Base-by-base conservation (phyloP, 1,284 basidiomycete genomes). In the Pholiota adiposa region DNA sequence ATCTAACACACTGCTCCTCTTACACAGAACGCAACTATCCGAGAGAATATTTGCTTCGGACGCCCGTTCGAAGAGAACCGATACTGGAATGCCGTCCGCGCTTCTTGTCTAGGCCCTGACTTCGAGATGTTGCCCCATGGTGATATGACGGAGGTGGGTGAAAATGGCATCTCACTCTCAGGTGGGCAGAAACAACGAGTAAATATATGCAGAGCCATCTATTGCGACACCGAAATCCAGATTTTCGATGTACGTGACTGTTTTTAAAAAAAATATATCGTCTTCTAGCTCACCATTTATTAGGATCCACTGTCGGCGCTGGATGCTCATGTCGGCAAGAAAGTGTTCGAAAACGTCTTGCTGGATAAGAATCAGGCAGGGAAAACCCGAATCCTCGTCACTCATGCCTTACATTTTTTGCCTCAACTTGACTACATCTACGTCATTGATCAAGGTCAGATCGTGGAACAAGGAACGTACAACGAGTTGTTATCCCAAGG, bases 61-160 rank as follows among this genome's bases (percentile, higher is more conserved):
- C 80, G 87, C 36, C 86, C 88, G 1, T 95, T 89, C 69, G 90
- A 96, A 48, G 86, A 91, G 65, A 84, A 85, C 49, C 81, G 84
- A 33, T 96, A 94, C 71, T 90, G 89, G 88, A 83, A 84, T 40
- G 92, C 89, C 1, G 78, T 96, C 18, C 79, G 80, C 11, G 87
- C 91, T 68, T 83, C 92, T 0, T 94, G 89, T 68, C 78, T 96
- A 27, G 87, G 89, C 64, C 83, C 87, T 2, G 93, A 96, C 75
- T 76, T 96, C 23, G 89, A 90, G 44, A 85, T 94, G 75, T 80
- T 95, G 38, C 89, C 92, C 1, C 81, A 92, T 61, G 92, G 92
- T 3, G 93, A 97, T 69, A 70, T 90, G 63, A 97, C 95, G 0
- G 92, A 95, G 72, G 95, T 97, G 52, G 94, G 94, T n/a, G 94